Conservation (phyloP, 768 basidiomycete species). For the Dendrothele bispora region DNA sequence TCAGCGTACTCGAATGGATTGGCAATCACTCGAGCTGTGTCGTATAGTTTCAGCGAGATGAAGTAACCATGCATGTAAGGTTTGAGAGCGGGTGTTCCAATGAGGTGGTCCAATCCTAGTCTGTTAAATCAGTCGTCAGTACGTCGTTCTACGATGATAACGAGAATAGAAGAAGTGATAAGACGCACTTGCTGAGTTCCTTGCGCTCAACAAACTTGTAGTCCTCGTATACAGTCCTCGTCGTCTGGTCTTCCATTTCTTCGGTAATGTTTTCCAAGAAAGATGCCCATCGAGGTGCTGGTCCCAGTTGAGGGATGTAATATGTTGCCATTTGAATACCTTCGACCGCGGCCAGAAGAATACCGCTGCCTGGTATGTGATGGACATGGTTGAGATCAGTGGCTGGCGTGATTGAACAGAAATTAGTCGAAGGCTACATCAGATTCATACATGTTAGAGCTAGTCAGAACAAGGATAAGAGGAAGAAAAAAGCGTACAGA, state of each 20-base stretch:
- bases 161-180: conserved; percentile 2
- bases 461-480: too few species aligned
- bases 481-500: too few species aligned
- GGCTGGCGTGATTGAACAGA: conserved; percentile 89
- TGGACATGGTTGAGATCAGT: conserved; percentile 89
- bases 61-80: conserved; percentile 99
- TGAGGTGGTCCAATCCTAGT: conserved; percentile 91
- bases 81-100: conserved; percentile 93
- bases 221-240: conserved; percentile 85
- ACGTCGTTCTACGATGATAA: too few species aligned
- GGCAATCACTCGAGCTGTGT: conserved; percentile 91
- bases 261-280: conserved; percentile 99
- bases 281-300: conserved; percentile 94
- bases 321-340: conserved; percentile 95
- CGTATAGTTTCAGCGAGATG: conserved; percentile 92
- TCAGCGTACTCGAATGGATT: conserved; percentile 97
- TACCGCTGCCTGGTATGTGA: conserved; percentile 84
- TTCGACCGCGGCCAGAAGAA: conserved; percentile 92
- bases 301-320: conserved; percentile 94
- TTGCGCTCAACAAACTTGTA: conserved; percentile 93
- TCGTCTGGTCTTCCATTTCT: conserved; percentile 91
- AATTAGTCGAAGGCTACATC: conserved; percentile 76
- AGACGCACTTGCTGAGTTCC: conserved; percentile 79
- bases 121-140: conserved; percentile 36
- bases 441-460: conserved; percentile 13